These are phyloP conservation scores for Krasilnikovozyma curviuscula DNA, from an alignment of 768 basidiomycete species.

Conservation along the genomic window DNA sequence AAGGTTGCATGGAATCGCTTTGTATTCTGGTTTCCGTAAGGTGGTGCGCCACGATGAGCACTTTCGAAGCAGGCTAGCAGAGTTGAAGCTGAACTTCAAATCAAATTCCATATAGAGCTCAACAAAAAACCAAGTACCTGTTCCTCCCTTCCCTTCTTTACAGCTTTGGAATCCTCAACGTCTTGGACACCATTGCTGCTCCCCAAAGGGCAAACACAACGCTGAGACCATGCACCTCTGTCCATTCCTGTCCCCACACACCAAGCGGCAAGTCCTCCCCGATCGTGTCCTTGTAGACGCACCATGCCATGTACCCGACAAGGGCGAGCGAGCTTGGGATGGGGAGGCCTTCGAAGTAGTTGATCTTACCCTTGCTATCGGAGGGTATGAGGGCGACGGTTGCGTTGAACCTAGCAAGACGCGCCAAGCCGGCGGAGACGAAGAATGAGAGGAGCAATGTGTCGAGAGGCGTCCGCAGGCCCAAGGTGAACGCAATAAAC, in stretches of 20 bases:
- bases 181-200: constrained; percentile 95
- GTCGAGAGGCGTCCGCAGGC: constrained; percentile 79
- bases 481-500: constrained; percentile 74
- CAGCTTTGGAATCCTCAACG: constrained; percentile 33
- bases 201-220: constrained; percentile 72
- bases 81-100: no score
- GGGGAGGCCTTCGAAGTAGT: constrained; percentile 93
- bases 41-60: no score
- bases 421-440: constrained; percentile 87
- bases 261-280: constrained; percentile 4
- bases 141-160: neutral
- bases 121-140: no score
- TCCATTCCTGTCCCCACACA: constrained; percentile 20
- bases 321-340: constrained; percentile 76
- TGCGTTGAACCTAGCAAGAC: constrained; percentile 94
- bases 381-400: constrained; percentile 89
- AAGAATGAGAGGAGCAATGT: constrained; percentile 68
- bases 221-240: constrained; percentile 60
- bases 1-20: no score
- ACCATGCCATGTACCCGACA: constrained; percentile 58
- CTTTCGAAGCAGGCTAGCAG: no score
- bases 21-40: no score
- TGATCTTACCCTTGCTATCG: constrained; percentile 62
- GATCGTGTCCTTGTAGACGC: constrained; percentile 70
- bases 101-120: no score